Base-by-base conservation (phyloP, 257 asterid species). In the Nicotiana undulata region DNA sequence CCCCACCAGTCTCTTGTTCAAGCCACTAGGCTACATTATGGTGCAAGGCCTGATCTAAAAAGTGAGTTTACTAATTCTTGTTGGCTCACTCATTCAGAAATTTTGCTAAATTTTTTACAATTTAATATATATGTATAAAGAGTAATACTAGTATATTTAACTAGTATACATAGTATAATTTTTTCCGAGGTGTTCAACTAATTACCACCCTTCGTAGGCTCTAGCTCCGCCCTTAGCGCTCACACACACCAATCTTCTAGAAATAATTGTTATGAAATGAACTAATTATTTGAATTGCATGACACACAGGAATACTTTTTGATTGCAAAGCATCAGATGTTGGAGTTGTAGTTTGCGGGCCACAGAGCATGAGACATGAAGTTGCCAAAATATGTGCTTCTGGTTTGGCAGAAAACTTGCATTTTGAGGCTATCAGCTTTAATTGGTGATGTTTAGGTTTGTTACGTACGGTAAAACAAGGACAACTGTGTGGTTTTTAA, bases 1-100 rank as follows among this genome's bases (percentile, higher is more conserved):
- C 94, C 94, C 26, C 85, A 84, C 3, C 93, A 89, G 56, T 85
- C 96, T 70, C 85, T 92, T 29, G 91, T 83, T 2, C 92, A 89
- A 81, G 89, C 87, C 18, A 92, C 97, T 12, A 89, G 81, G 4
- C 89, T 91, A 79, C 94, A 89, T 70, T 92, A 83, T 76, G 94
- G 94, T 17, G 76, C 86, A 6, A 86, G 96, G 40, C 95, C 95
- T 64, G 93, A 89, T 86, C 79, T 92, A 6, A 89, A 88, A 86
- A 89, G 94, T 90, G 85, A 84, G 95, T 86, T 15, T 29, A 31
- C 32, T 20, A 18, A 8, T 20, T 11, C 32, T 28, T 56, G 26
- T 53, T 15, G 17, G 3, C 13, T 32, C 18, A 15, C 17, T 51
- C 18, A 49, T 49, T 46, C 13, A 12, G 16, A 34, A 34, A 34